phyloP scores from a whole-genome alignment of 164 flowering plant species.

The Dillenia suffruticosa region DNA sequence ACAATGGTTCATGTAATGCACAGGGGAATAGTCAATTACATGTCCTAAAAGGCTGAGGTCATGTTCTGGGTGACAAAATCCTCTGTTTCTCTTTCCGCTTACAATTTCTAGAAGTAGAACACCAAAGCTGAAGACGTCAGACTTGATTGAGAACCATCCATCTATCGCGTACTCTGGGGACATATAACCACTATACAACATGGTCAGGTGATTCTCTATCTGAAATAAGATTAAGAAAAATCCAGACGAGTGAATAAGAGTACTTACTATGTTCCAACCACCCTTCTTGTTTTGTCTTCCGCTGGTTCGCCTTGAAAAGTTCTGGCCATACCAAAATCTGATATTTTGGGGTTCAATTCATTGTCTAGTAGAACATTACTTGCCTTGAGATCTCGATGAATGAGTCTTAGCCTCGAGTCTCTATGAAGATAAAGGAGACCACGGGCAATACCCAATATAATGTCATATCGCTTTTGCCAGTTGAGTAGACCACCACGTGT shows the following conservation, averaged over 20 bases:
- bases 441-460: conserved; percentile 33
- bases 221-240: background rate
- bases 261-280: conserved; percentile 52
- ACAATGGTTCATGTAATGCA: background rate
- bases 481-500: conserved; percentile 12
- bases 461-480: conserved; percentile 36
- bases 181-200: conserved; percentile 50
- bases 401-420: conserved; percentile 35
- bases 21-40: conserved; percentile 23
- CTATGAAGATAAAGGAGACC: conserved; percentile 53
- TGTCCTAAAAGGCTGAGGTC: conserved; percentile 40
- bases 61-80: conserved; percentile 21
- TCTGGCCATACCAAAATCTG: conserved; percentile 52
- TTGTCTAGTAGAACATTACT: conserved; percentile 39
- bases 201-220: background rate
- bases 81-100: conserved; percentile 46
- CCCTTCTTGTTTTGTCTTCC: conserved; percentile 27
- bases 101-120: conserved; percentile 48
- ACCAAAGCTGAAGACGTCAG: conserved; percentile 60
- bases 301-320: conserved; percentile 31
- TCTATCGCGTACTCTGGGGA: conserved; percentile 53
- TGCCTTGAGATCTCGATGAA: conserved; percentile 45
- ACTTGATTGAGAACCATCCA: conserved; percentile 44
- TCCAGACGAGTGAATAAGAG: background rate
- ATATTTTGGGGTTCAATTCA: conserved; percentile 43